Conservation (phyloP, 768 basidiomycete species). For the Mycena albidolilacea region DNA sequence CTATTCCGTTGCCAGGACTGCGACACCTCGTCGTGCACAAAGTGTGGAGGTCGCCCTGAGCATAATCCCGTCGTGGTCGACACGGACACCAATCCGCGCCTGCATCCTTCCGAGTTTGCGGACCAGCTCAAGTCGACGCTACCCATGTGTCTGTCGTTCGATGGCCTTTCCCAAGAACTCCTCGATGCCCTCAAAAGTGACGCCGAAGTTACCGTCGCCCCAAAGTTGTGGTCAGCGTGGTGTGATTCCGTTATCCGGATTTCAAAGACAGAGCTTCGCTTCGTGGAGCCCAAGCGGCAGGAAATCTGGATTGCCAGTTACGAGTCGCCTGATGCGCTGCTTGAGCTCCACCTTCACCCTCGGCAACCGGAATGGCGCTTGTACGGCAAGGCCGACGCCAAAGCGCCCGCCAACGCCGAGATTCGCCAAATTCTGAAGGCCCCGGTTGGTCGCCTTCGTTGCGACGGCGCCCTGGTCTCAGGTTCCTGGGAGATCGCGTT, state of each 20-base stretch:
- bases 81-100: constrained; percentile 65
- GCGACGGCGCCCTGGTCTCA: constrained; percentile 68
- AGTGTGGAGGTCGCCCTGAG: constrained; percentile 92
- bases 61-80: constrained; percentile 80
- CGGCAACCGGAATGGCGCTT: constrained; percentile 90
- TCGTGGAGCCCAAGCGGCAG: constrained; percentile 89
- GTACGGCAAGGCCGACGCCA: constrained; percentile 76
- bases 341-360: constrained; percentile 85
- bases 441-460: constrained; percentile 84
- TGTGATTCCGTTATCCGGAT: constrained; percentile 74
- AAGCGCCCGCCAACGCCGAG: constrained; percentile 83
- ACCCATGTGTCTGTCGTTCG: constrained; percentile 87
- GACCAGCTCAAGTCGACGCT: constrained; percentile 82
- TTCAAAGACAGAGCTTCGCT: constrained; percentile 77
- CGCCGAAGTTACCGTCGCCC: constrained; percentile 59
- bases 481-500: constrained; percentile 89
- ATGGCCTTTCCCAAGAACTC: constrained; percentile 62
- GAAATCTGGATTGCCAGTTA: constrained; percentile 90
- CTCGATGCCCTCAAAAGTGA: constrained; percentile 66
- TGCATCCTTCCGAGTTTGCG: constrained; percentile 82
- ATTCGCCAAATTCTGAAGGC: constrained; percentile 80
- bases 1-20: constrained; percentile 85
- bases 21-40: constrained; percentile 82
- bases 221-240: constrained; percentile 80
- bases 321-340: constrained; percentile 75